Base-by-base conservation (phyloP, 78 protist genomes). In the Chrysochromulina tobinii region DNA sequence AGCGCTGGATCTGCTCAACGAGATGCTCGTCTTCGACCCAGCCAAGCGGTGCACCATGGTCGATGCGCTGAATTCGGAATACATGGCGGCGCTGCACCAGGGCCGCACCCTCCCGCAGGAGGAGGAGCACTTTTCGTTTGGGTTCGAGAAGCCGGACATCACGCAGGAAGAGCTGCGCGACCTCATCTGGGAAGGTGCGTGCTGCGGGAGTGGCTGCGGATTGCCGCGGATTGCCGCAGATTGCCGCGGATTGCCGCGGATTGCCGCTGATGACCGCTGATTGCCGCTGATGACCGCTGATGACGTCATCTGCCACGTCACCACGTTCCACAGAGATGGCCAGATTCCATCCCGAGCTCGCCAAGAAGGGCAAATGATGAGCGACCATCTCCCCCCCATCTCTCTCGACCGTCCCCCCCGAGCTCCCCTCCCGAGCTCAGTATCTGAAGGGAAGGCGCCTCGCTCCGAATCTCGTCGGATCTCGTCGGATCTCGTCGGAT, bases 1-100 rank as follows among this genome's bases (percentile, higher is more conserved):
- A 4, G 97, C 98, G 3, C 58, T 98, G 25, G 98, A 99, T 50
- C 90, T 99, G 50, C 87, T 99, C 17, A 84, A 88, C 12, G 17
- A 50, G 53, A 93, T 99, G 98, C 95, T 99, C 66, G 21, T 21
- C 1, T 98, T 97, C 87, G 88, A 98, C 87, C 99, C 99, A 54
- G 59, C n/a, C 8, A 93, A 95, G 92, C 91, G 99, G 57, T 59
- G 94, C 61, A 14, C 84, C 18, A 50, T 75, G 58, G 84, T 6
- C n/a, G 84, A 75, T 2, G 84, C 84, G 54, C 84, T 75, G n/a
- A 14, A 4, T n/a, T 50, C 55, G 18, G 17, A 3, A n/a, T 75
- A 75, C 57, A 21, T 75, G 20, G 14, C 18, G 58, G 23, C 4
- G 54, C 84, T 75, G 59, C 84, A 75, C 57, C 11, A 48, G 79